Conservation (phyloP, 441 rosid genomes). For the Gossypium gossypioides region DNA sequence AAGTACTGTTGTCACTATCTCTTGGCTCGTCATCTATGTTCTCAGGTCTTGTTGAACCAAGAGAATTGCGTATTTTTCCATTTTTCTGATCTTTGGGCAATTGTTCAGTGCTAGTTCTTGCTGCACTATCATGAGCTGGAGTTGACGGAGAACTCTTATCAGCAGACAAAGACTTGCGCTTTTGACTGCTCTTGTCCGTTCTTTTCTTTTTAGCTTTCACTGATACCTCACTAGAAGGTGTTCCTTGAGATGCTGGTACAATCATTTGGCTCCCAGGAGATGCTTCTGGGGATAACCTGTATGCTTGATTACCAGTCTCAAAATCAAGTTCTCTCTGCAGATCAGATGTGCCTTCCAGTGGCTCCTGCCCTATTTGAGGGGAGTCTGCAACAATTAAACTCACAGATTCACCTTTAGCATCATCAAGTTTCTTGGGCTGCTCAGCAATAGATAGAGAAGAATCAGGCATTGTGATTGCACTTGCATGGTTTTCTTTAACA, state of each 20-base stretch:
- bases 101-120: conserved; percentile 40
- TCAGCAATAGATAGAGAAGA: conserved; percentile 21
- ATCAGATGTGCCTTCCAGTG: conserved; percentile 32
- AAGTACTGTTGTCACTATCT: conserved; percentile 55
- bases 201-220: conserved; percentile 40
- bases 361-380: conserved; percentile 23
- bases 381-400: conserved; percentile 25
- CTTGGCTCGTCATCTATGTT: conserved; percentile 56
- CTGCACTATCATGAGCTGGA: conserved; percentile 43
- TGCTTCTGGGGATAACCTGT: conserved; percentile 47
- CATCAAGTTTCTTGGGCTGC: conserved; percentile 31
- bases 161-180: conserved; percentile 43
- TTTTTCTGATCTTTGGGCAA: conserved; percentile 48
- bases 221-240: conserved; percentile 76
- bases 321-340: conserved; percentile 22
- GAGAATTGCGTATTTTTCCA: conserved; percentile 58
- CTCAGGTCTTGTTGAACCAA: conserved; percentile 41
- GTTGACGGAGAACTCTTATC: conserved; percentile 53
- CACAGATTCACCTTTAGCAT: conserved; percentile 25
- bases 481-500: conserved; percentile 29
- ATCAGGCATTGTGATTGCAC: conserved; percentile 20
- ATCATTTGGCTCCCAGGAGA: conserved; percentile 55
- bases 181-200: conserved; percentile 42
- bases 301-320: conserved; percentile 35
- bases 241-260: conserved; percentile 65